These are phyloP conservation scores for Paramecium biaurelia DNA, from an alignment of 73 alveolate species.

Conservation along the genomic window DNA sequence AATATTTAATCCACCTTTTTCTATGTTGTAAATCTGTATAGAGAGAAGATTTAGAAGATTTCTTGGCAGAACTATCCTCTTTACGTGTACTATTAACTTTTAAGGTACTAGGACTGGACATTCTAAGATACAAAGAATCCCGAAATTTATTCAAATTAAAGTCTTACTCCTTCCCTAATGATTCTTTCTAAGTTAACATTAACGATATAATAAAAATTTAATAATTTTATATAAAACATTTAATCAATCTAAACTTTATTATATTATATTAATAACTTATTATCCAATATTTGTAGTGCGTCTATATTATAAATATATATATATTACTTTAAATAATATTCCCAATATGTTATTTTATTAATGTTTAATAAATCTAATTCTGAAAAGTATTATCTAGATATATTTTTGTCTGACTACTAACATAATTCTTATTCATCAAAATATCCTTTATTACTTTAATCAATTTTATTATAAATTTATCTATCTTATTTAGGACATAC, in stretches of 20 bases:
- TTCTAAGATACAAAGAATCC: background rate
- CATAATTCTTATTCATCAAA: background rate
- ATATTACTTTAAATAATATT: background rate
- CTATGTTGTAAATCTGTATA: background rate
- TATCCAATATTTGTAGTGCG: background rate
- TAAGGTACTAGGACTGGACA: background rate
- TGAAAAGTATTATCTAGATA: background rate
- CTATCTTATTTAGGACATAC: conserved; percentile 30
- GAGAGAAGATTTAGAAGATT: background rate
- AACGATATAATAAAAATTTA: conserved; percentile 4
- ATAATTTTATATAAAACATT: background rate
- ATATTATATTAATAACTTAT: background rate
- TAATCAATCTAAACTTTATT: background rate
- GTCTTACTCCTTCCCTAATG: conserved; percentile 3
- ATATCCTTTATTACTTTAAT: background rate
- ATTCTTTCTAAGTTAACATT: background rate
- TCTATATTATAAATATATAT: background rate
- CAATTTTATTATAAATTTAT: background rate
- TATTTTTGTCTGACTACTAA: background rate
- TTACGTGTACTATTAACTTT: background rate
- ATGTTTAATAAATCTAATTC: background rate
- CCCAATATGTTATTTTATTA: conserved; percentile 41
- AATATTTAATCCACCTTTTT: background rate
- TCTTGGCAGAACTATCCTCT: background rate
- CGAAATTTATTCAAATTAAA: conserved; percentile 47